phyloP scores from a whole-genome alignment of 441 rosid genomes.

The Populus tomentosa region DNA sequence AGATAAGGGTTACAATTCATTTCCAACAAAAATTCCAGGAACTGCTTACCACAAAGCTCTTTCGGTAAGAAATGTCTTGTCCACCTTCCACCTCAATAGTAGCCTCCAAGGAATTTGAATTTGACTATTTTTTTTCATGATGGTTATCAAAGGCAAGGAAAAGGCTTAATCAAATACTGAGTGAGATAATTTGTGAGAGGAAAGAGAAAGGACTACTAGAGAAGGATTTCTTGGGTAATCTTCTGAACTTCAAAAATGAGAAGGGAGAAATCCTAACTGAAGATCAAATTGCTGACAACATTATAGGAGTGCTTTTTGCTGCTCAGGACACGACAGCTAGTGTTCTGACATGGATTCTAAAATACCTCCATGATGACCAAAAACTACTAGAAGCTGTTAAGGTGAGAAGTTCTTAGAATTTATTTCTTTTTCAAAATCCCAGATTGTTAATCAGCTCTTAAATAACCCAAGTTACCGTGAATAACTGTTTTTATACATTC shows the following conservation, averaged over 20 bases:
- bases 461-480: background rate
- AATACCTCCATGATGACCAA: conserved; percentile 63
- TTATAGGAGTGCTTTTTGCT: conserved; percentile 96
- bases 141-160: conserved; percentile 62
- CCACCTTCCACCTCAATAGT: background rate
- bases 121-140: background rate
- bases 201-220: conserved; percentile 54
- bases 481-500: background rate
- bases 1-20: conserved; percentile 85
- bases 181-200: conserved; percentile 58
- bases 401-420: conserved; percentile 30
- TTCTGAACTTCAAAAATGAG: conserved; percentile 48
- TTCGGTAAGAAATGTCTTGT: conserved; percentile 34
- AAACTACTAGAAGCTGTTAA: conserved; percentile 68
- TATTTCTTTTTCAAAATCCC: background rate
- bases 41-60: conserved; percentile 74
- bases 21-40: conserved; percentile 70
- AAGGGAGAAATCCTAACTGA: conserved; percentile 40
- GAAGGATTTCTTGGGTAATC: conserved; percentile 52
- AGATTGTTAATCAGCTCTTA: background rate
- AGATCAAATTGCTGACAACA: conserved; percentile 69
- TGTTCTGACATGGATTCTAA: conserved; percentile 82
- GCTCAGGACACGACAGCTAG: conserved; percentile 98
- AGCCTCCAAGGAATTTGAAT: background rate
- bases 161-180: conserved; percentile 44